Evolutionary conservation across 192 early-diverging fungal species (phyloP).

Genomic region (Coemansia sp.): DNA sequence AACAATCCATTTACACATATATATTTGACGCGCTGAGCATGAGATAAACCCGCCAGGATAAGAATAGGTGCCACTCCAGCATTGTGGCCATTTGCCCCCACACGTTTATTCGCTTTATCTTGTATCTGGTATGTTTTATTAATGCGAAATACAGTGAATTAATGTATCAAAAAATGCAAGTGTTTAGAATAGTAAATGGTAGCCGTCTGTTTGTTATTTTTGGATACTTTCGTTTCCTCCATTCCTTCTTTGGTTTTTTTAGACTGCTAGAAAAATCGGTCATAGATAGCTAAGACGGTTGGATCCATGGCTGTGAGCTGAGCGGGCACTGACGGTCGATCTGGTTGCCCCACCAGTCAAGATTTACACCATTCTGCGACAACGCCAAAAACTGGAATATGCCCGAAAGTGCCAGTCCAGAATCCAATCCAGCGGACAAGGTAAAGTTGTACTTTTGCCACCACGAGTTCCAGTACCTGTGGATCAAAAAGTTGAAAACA

Average conservation of each 20-base stretch:
- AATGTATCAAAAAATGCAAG: no score
- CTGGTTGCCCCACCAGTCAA: constrained; percentile 55
- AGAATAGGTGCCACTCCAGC: no score
- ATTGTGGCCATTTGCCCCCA: no score
- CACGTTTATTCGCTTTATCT: no score
- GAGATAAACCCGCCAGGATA: no score
- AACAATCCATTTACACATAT: no score
- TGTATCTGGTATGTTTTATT: no score
- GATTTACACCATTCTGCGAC: constrained; percentile 38
- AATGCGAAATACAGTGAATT: no score
- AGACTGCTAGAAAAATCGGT: not conserved
- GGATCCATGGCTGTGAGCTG: constrained; percentile 41
- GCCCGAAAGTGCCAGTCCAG: constrained; percentile 51
- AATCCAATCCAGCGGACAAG: constrained; percentile 57
- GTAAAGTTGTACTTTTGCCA: constrained; percentile 60
- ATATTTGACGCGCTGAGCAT: no score
- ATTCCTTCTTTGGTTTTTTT: no score
- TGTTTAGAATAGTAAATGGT: not conserved
- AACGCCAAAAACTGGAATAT: constrained; percentile 50
- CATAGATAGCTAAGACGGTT: not conserved
- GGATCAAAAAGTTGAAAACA: constrained; percentile 67
- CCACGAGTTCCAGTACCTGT: constrained; percentile 62
- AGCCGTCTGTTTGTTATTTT: not conserved
- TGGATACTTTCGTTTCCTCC: no score
- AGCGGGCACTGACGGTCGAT: constrained; percentile 42